Evolutionary conservation across 495 filamentous ascomycete genomes (phyloP), one percentile per base, ranked within the genome.

Genomic region (Oleoguttula mirabilis): DNA sequence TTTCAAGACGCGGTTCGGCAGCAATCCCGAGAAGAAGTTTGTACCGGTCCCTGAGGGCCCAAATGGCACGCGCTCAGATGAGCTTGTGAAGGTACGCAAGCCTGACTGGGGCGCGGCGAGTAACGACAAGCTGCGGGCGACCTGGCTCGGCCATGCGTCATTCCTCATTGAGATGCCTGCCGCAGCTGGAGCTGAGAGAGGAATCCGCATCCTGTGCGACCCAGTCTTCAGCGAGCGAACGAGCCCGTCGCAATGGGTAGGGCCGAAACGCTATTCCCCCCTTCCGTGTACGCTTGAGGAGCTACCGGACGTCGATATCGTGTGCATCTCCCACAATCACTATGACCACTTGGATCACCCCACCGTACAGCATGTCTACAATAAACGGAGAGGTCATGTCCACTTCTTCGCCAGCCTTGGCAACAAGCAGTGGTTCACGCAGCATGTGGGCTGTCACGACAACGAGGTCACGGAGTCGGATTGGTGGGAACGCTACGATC

Each of bases 141-240:
- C 72, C 5, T 72, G 67, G 67, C 58, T 76, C 3, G 72, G 72
- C 4, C 72, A 76, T 45, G 72, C 72, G 8, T 56, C 56, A 21
- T 59, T 67, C 25, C 57, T 76, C 6, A 41, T 71, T 7, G 69
- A 74, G 43, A 58, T 58, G 17, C 32, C 56, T 54, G 21, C 50
- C 46, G 19, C 39, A 15, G 3, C 22, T 22, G 52, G 48, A n/a
- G 49, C 41, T 6, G 21, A 44, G 15, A 41, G 64, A 35, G 64
- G 62, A 3, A 25, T 67, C 10, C 46, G 60, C 5, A 62, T 67
- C 11, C 43, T 75, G 2, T 66, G 67, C 32, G 72, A 76, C 52
- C 72, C 72, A 1, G 70, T 75, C 3, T 76, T 73, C 57, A 68
- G 64, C 17, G 54, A 60, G 38, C 56, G 69, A 5, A 69, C 66